Conservation (phyloP, 345 rosid genomes). For the Heritiera fomes region DNA sequence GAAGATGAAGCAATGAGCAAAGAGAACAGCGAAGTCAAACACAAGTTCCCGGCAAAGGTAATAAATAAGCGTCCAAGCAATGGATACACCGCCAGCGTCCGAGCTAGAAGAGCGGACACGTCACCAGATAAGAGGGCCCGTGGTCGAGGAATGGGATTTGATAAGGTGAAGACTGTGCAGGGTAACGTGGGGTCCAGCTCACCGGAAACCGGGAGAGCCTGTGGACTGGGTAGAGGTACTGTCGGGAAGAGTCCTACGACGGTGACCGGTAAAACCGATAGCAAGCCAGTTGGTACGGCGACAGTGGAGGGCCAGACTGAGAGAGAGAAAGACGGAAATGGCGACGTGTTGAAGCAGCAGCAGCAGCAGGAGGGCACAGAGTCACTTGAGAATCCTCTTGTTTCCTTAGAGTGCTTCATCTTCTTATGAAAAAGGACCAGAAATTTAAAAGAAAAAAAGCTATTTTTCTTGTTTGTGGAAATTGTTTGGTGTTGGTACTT, state of each 20-base stretch:
- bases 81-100: conserved; percentile 23
- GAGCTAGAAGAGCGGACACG: conserved; percentile 26
- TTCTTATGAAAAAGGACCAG: conserved; percentile 37
- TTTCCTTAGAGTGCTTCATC: conserved; percentile 79
- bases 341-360: conserved; percentile 26
- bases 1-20: conserved; percentile 52
- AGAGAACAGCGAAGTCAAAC: conserved; percentile 28
- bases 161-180: conserved; percentile 27
- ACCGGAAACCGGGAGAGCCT: conserved; percentile 33
- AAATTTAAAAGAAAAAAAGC: background rate
- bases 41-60: conserved; percentile 39
- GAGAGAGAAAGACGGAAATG: conserved; percentile 26
- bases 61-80: conserved; percentile 43
- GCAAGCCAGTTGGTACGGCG: conserved; percentile 3
- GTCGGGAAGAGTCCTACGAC: conserved; percentile 41
- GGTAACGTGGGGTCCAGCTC: conserved; percentile 42
- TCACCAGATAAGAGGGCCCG: conserved; percentile 29
- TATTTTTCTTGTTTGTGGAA: background rate
- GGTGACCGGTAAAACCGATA: conserved; percentile 31
- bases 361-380: conserved; percentile 28
- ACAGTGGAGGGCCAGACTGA: conserved; percentile 10
- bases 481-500: too few relatives aligned
- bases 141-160: conserved; percentile 32
- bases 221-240: conserved; percentile 25
- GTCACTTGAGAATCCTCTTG: conserved; percentile 61